Base-by-base conservation (phyloP, 2,329 filamentous ascomycete genomes). In the Colletotrichum ledebouriae region DNA sequence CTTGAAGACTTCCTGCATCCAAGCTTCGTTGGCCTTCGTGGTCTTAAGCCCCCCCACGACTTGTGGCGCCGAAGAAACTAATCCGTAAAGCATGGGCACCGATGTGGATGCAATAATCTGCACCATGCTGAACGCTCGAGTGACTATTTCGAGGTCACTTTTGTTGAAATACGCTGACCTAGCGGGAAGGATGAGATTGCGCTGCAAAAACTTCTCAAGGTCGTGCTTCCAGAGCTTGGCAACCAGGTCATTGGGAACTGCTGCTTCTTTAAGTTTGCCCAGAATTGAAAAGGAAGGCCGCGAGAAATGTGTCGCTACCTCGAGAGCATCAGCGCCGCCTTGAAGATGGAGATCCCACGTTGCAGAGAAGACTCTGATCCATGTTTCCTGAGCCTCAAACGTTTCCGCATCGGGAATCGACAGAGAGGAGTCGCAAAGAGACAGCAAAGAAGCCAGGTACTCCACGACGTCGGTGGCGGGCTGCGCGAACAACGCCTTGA, bases 331-430 rank as follows among this genome's bases (percentile, higher is more conserved):
- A 29, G 79, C 77, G 4, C 76, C 76, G 17, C 79, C 82, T 67
- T 85, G 85, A n/a, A 85, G 77, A 71, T 86, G 87, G 6, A 89
- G 78, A 20, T 84, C 80, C 87, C 87, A 89, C 4, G 88, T 73
- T 0, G 78, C 75, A 4, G 78, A 76, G 49, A 85, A 76, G 2
- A 79, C 83, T 4, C 78, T 74, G 20, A 88, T 75, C 87, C 87
- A 89, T 1, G 76, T 74, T 25, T 80, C 77, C 53, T 82, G 79
- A 4, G 79, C 79, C 25, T 80, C 77, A 0, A 76, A 59, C 1
- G 78, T 73, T 13, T 79, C 82, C 6, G 46, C 52, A 6, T 77
- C 73, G 6, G 75, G 67, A 33, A 73, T 73, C 13, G 75, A 74
- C 46, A 84, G 61, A 0, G 82, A 77, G 15, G 78, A 66, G 33